A percentile compares a stretch with the other conserved stretches of the same genome.
Evolutionary conservation across 1,139 yeast species (phyloP).

Genomic region (Magnusiomyces ingens): DNA sequence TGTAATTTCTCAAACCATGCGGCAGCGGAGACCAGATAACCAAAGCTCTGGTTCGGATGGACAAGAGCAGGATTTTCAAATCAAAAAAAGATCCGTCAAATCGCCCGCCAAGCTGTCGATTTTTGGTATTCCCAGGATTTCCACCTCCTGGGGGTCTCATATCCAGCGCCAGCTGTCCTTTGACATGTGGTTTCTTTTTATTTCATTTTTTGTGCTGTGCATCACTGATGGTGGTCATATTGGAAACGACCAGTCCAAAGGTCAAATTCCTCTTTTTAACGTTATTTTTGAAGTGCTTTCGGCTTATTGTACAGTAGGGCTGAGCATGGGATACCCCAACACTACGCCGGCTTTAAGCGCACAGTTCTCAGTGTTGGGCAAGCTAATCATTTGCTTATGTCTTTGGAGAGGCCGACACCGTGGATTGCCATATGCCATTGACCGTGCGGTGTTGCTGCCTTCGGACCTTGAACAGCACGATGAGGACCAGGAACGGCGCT

Average conservation of each 20-base stretch:
- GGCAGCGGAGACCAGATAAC: constrained; percentile 29
- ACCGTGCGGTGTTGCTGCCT: constrained; percentile 88
- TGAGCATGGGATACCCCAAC: constrained; percentile 73
- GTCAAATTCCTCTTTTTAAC: constrained; percentile 59
- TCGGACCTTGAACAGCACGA: constrained; percentile 37
- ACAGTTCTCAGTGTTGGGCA: constrained; percentile 64
- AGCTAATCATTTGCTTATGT: constrained; percentile 78
- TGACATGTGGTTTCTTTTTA: constrained; percentile 87
- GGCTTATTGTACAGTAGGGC: constrained; percentile 94
- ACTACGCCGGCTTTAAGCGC: constrained; percentile 64
- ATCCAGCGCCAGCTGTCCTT: constrained; percentile 85
- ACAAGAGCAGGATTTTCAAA: neutral
- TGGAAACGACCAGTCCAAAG: constrained; percentile 31
- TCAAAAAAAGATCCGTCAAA: neutral
- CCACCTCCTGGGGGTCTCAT: constrained; percentile 52
- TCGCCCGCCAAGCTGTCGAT: constrained; percentile 15
- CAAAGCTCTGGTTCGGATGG: neutral
- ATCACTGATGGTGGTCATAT: constrained; percentile 72
- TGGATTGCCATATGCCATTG: constrained; percentile 89
- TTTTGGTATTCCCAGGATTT: neutral
- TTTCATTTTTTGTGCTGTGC: constrained; percentile 80
- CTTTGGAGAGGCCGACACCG: constrained; percentile 94
- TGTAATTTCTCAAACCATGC: neutral
- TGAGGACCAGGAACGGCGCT: constrained; percentile 9
- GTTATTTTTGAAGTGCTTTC: constrained; percentile 82